These are phyloP conservation scores for Ganoderma lucidum DNA, from an alignment of 1,284 basidiomycete genomes.

Conservation along the genomic window DNA sequence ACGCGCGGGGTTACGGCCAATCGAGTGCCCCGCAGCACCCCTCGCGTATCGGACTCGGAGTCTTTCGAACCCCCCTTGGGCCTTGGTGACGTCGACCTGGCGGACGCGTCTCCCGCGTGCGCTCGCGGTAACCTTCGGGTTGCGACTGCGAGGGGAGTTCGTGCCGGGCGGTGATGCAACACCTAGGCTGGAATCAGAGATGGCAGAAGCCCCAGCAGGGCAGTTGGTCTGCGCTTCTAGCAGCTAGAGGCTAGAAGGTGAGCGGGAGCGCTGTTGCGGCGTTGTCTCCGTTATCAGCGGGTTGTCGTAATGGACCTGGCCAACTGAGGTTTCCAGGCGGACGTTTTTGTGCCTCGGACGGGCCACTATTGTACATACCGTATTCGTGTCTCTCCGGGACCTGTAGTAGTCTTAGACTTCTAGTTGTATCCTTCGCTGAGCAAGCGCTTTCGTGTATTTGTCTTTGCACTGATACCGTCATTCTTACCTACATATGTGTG, in stretches of 20 bases:
- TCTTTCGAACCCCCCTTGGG: background rate
- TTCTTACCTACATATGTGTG: no score
- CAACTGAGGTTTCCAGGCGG: background rate
- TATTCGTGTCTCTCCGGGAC: background rate
- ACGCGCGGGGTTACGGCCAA: background rate
- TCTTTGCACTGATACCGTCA: background rate
- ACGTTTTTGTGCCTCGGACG: background rate
- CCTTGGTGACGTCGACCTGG: background rate
- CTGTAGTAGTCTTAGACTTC: background rate
- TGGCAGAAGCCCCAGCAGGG: background rate
- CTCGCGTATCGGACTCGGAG: background rate
- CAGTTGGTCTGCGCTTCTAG: background rate
- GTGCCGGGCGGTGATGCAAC: background rate
- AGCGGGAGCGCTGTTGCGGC: no score
- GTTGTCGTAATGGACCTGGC: background rate
- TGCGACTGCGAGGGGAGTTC: background rate
- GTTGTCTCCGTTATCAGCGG: background rate
- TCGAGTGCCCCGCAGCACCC: background rate
- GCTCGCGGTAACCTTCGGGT: background rate
- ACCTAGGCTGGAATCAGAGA: slow-evolving; percentile 3
- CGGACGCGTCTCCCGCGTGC: background rate
- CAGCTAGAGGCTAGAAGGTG: background rate
- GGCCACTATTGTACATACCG: background rate
- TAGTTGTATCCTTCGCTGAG: background rate
- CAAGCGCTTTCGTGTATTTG: background rate